phyloP scores from a whole-genome alignment of 805 yeast species.

The Yarrowia sp. region DNA sequence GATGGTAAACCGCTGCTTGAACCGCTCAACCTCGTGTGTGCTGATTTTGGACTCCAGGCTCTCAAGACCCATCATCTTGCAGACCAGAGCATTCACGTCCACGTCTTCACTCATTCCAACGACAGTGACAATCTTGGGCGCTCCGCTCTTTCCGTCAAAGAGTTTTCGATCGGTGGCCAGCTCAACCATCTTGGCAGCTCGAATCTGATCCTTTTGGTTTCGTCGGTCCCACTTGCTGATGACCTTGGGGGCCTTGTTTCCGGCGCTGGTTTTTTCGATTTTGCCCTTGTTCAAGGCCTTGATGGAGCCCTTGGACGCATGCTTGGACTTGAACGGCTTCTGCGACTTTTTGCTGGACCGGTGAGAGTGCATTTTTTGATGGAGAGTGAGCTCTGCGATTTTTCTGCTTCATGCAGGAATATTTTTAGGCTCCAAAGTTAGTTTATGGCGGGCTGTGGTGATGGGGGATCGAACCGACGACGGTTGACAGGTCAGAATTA shows the following conservation, averaged over 20 bases:
- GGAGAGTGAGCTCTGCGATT: neutral
- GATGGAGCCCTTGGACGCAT: slow-evolving; percentile 82
- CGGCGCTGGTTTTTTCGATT: slow-evolving; percentile 59
- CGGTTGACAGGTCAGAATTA: neutral
- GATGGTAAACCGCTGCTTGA: slow-evolving; percentile 69
- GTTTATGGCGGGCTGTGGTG: neutral
- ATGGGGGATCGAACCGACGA: neutral
- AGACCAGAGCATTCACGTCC: slow-evolving; percentile 39
- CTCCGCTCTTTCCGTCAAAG: slow-evolving; percentile 77
- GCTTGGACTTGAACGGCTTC: slow-evolving; percentile 88
- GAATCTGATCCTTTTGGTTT: slow-evolving; percentile 74
- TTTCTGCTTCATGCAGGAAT: slow-evolving; percentile 8
- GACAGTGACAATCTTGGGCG: slow-evolving; percentile 78
- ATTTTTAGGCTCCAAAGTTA: neutral
- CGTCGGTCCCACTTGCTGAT: slow-evolving; percentile 63
- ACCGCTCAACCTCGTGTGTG: slow-evolving; percentile 50
- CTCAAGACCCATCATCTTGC: slow-evolving; percentile 29
- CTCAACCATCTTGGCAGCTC: slow-evolving; percentile 64
- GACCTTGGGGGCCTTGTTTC: slow-evolving; percentile 39
- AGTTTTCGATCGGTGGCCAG: slow-evolving; percentile 60
- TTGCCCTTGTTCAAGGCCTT: slow-evolving; percentile 80
- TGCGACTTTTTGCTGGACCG: slow-evolving; percentile 83
- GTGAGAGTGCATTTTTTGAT: slow-evolving; percentile 49
- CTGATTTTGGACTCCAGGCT: neutral
- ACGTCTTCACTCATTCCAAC: slow-evolving; percentile 77